Conservation (phyloP, 2,329 filamentous ascomycete species). For the Xylaria sp. region DNA sequence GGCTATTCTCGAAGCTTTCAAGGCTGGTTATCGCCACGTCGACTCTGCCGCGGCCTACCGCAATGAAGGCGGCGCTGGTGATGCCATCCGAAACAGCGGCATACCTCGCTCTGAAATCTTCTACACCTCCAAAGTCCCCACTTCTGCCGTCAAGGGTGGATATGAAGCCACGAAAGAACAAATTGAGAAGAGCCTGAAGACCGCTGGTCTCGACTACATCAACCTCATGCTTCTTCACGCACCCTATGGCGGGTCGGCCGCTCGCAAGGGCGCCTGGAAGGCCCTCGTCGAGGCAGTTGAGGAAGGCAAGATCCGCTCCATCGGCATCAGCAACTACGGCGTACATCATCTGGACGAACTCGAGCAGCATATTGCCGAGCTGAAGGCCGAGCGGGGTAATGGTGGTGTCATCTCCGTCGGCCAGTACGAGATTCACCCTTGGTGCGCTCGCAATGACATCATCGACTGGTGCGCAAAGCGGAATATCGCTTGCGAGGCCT, state of each 20-base stretch:
- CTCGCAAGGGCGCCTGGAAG: conserved; percentile 69
- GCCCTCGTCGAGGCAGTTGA: conserved; percentile 73
- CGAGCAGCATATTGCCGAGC: conserved; percentile 67
- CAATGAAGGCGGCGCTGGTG: conserved; percentile 63
- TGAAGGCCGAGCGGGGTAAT: conserved; percentile 70
- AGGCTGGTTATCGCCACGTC: conserved; percentile 66
- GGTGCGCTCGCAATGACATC: conserved; percentile 83
- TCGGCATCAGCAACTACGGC: conserved; percentile 74
- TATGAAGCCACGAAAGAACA: conserved; percentile 74
- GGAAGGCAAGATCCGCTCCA: conserved; percentile 68
- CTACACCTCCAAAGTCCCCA: conserved; percentile 68
- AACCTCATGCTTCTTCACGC: conserved; percentile 74
- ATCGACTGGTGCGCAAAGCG: conserved; percentile 77
- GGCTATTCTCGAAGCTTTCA: conserved; percentile 59
- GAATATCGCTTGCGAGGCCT: conserved; percentile 71
- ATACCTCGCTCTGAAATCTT: conserved; percentile 62
- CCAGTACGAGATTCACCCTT: conserved; percentile 91
- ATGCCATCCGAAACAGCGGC: conserved; percentile 55
- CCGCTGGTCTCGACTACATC: conserved; percentile 72
- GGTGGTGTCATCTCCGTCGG: conserved; percentile 82
- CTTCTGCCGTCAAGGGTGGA: conserved; percentile 49
- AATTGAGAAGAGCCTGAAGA: conserved; percentile 70
- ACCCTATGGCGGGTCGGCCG: conserved; percentile 67
- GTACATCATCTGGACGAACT: conserved; percentile 71
- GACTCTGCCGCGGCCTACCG: conserved; percentile 64